Conservation (phyloP, 148 eudicot species). For the Silene uniflora region DNA sequence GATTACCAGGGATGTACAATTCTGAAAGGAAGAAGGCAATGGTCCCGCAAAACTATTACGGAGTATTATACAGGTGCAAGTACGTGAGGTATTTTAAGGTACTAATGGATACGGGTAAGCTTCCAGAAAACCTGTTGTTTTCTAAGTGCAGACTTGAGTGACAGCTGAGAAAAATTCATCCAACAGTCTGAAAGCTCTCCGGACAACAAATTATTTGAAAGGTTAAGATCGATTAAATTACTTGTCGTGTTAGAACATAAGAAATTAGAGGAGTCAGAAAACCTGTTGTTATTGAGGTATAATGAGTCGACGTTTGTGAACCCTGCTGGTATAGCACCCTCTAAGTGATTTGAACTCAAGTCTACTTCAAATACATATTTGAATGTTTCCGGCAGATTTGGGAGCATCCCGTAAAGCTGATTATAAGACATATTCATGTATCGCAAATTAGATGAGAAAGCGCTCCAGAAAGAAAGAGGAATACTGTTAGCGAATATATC, state of each 20-base stretch:
- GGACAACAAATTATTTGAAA: slow-evolving; percentile 18
- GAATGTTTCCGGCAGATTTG: neutral
- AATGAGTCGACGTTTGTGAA: neutral
- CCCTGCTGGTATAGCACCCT: slow-evolving; percentile 10
- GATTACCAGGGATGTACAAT: neutral
- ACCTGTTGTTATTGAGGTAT: slow-evolving; percentile 11
- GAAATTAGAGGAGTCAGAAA: slow-evolving; percentile 7
- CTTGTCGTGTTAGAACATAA: neutral
- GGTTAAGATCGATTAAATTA: neutral
- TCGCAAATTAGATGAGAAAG: neutral
- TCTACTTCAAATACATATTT: neutral
- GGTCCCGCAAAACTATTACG: slow-evolving; percentile 18
- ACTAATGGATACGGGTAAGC: slow-evolving; percentile 16
- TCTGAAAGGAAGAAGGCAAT: slow-evolving; percentile 1
- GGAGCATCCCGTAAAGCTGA: slow-evolving; percentile 2
- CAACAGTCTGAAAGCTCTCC: slow-evolving; percentile 21
- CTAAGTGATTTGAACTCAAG: slow-evolving; percentile 19
- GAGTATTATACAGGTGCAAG: slow-evolving; percentile 5
- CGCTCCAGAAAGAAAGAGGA: slow-evolving; percentile 19
- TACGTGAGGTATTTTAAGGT: neutral
- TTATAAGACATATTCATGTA: slow-evolving; percentile 13
- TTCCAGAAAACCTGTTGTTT: slow-evolving; percentile 16
- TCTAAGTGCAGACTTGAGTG: slow-evolving; percentile 10
- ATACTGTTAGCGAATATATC: slow-evolving; percentile 5
- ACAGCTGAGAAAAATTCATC: neutral